Evolutionary conservation across 2,329 filamentous ascomycete species (phyloP).

Genomic region (Apiospora malaysiana): DNA sequence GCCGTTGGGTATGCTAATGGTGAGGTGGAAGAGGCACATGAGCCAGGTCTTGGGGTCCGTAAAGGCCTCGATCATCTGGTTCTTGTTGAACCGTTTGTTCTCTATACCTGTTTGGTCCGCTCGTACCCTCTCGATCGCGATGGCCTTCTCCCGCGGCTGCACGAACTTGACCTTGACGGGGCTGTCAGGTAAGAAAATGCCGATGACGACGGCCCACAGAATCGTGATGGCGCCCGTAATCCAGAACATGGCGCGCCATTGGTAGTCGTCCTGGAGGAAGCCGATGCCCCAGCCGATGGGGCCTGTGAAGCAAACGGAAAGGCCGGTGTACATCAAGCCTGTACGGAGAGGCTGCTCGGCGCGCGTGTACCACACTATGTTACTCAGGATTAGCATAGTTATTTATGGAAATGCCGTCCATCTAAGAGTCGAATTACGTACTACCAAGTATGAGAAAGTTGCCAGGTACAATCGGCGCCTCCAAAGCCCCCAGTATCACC

Average conservation of each 20-base stretch:
- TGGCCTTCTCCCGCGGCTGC: constrained; percentile 48
- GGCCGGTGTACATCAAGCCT: constrained; percentile 34
- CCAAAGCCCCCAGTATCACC: constrained; percentile 39
- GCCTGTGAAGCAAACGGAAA: constrained; percentile 24
- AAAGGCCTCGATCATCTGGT: constrained; percentile 26
- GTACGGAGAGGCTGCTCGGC: constrained; percentile 35
- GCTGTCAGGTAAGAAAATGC: constrained; percentile 58
- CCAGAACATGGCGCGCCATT: constrained; percentile 29
- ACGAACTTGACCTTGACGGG: constrained; percentile 58
- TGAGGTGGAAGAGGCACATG: constrained; percentile 50
- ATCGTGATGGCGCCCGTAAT: constrained; percentile 36
- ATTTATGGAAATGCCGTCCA: background rate
- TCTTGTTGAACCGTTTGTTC: constrained; percentile 54
- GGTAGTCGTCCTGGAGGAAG: constrained; percentile 21
- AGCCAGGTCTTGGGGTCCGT: constrained; percentile 33
- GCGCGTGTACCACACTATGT: constrained; percentile 37
- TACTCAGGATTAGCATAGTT: background rate
- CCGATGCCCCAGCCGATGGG: constrained; percentile 26
- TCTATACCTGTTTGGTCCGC: constrained; percentile 60
- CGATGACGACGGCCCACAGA: constrained; percentile 42
- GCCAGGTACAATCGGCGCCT: constrained; percentile 38
- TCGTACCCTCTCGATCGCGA: constrained; percentile 55
- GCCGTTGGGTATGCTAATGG: constrained; percentile 39
- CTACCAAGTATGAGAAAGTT: constrained; percentile 37
- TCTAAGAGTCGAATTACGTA: background rate